These are phyloP conservation scores for Alternaria sp. DNA, from an alignment of 2,329 filamentous ascomycete genomes.

Conservation along the genomic window DNA sequence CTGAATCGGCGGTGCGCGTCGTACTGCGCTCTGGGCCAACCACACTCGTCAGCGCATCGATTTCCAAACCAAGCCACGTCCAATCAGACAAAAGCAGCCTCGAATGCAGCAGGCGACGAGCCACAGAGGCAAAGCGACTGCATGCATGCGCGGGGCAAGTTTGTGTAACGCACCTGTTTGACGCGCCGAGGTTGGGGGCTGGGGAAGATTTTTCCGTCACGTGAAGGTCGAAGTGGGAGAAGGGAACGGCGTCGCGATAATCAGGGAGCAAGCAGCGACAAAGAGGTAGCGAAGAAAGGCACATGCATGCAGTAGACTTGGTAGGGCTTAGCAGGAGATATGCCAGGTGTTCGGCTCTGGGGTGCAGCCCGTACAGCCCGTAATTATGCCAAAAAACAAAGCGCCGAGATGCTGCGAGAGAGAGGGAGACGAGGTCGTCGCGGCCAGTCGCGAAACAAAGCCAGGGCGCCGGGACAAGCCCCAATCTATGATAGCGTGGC, in stretches of 20 bases:
- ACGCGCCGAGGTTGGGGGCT: constrained; percentile 6
- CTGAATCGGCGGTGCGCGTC: constrained; percentile 29
- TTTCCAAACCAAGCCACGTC: constrained; percentile 19
- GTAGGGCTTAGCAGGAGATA: constrained; percentile 35
- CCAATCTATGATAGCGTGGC: constrained; percentile 31
- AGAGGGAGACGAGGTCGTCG: constrained; percentile 23
- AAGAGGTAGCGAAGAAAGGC: constrained; percentile 16
- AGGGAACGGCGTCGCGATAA: not conserved
- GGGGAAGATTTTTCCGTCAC: constrained; percentile 14
- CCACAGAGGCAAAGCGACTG: constrained; percentile 22
- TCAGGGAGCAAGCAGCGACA: constrained; percentile 1
- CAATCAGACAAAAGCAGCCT: constrained; percentile 27
- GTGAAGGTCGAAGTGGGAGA: constrained; percentile 6
- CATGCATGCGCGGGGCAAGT: constrained; percentile 2
- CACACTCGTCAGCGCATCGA: constrained; percentile 38
- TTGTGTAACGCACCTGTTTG: constrained; percentile 7
- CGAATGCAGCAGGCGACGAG: constrained; percentile 16
- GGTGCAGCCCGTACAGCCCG: constrained; percentile 8
- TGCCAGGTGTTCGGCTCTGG: constrained; percentile 32
- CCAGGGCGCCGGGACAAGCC: constrained; percentile 26
- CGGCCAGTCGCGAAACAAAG: constrained; percentile 24
- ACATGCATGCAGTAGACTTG: constrained; percentile 24
- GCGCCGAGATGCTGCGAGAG: constrained; percentile 2
- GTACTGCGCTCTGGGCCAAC: constrained; percentile 33
- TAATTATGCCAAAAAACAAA: constrained; percentile 2